These are phyloP conservation scores for Colletotrichum melonis DNA, from an alignment of 2,329 filamentous ascomycete genomes.

Conservation along the genomic window DNA sequence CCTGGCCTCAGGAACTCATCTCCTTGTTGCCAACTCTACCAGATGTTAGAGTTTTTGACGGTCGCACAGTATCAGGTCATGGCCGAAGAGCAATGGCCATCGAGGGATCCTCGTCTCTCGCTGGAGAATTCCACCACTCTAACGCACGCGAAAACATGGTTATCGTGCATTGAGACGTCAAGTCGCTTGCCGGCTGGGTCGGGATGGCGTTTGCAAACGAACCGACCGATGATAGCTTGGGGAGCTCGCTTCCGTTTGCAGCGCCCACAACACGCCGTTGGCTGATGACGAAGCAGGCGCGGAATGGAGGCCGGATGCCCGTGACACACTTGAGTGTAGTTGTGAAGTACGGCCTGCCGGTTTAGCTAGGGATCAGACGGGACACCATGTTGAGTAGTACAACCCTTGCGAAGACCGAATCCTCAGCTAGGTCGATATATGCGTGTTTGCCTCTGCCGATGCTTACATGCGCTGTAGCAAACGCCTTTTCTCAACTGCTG, in stretches of 20 bases:
- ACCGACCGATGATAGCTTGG: neutral
- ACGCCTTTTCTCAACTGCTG: neutral
- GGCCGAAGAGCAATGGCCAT: neutral
- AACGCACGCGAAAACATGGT: neutral
- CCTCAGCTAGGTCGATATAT: neutral
- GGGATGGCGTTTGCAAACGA: neutral
- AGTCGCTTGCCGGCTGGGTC: neutral
- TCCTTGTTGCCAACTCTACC: neutral
- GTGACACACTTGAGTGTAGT: neutral
- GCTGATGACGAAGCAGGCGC: neutral
- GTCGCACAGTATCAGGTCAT: neutral
- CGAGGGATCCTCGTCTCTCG: neutral
- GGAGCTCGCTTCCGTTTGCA: neutral
- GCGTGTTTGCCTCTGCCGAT: conserved; percentile 5
- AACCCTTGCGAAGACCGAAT: neutral
- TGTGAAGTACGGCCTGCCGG: neutral
- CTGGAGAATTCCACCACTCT: neutral
- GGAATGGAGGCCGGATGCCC: neutral
- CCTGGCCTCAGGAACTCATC: neutral
- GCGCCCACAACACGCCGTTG: neutral
- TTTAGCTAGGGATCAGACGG: neutral
- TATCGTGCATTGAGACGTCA: neutral
- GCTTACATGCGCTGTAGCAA: conserved; percentile 10
- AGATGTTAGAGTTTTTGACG: neutral
- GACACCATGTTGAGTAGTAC: neutral